Evolutionary conservation across 1,284 basidiomycete genomes (phyloP), one percentile per base, ranked within the genome.

Genomic region (Rhodofomes roseus): DNA sequence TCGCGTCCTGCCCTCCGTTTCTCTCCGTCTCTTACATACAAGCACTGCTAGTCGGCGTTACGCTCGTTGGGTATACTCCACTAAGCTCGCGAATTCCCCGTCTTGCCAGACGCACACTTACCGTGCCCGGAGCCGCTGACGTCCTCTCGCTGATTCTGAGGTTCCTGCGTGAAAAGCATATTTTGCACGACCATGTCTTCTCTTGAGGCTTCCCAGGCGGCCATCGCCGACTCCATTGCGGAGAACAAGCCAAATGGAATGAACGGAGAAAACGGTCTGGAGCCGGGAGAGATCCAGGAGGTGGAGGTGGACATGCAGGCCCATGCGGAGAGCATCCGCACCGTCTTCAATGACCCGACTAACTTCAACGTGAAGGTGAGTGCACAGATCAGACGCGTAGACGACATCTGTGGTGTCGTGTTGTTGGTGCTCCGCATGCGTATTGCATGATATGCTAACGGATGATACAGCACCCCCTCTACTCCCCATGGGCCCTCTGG

Each of bases 401-500:
- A 14, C 11, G 25, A 16, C 20, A 46, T 27, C 20, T 29, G 46
- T 48, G 22, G 12, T 3, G 37, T 39, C 25, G 7, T 27, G 39
- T 55, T 55, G 39, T 40, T 25, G 27, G n/a, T 4, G 11, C 54
- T 37, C 14, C 16, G 25, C 14, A n/a, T 48, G 46, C 23, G 46
- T 25, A 48, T 29, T 48, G 36, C 25, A 20, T 31, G 37, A 40
- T 18, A 44, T 39, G 39, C 50, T 59, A 27, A 59, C 56, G 37
- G 34, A 31, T 36, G 46, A 57, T 20, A 23, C 27, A 95, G 93
- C 94, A 96, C 71, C 94, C 94, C 25, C 84, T 96, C 39, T 96
- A 86, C 75, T 93, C 94, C 36, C 80, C 89, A n/a, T 97, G 95
- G 95, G 97, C 94, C 6, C 86, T 98, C 50, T 97, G 93, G 93